These are phyloP conservation scores for Suhomyces sp. DNA, from an alignment of 805 yeast genomes.

Conservation along the genomic window DNA sequence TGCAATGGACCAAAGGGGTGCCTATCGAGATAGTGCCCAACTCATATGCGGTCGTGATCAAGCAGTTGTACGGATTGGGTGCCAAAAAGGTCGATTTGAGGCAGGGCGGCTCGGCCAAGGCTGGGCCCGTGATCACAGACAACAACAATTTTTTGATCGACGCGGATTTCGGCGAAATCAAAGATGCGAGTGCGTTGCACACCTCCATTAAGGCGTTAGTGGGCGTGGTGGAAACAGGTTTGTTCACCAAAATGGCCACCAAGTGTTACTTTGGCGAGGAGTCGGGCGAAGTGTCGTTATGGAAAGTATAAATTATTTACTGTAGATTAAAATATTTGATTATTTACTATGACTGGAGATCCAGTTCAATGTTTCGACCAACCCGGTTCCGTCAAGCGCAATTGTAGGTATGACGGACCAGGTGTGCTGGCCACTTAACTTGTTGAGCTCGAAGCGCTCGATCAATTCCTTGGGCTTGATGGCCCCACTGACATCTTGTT, in stretches of 20 bases:
- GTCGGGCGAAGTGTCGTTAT: slow-evolving; percentile 51
- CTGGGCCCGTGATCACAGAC: slow-evolving; percentile 96
- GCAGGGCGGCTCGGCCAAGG: slow-evolving; percentile 87
- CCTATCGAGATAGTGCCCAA: slow-evolving; percentile 95
- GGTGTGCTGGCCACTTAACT: slow-evolving; percentile 59
- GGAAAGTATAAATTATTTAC: slow-evolving; percentile 5
- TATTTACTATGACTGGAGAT: slow-evolving; percentile 57
- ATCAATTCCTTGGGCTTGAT: slow-evolving; percentile 78
- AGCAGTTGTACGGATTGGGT: slow-evolving; percentile 61
- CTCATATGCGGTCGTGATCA: slow-evolving; percentile 72
- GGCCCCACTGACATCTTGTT: slow-evolving; percentile 74
- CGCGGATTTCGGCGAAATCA: slow-evolving; percentile 83
- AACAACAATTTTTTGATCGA: slow-evolving; percentile 92
- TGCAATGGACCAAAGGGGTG: slow-evolving; percentile 82
- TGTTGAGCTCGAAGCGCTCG: slow-evolving; percentile 61
- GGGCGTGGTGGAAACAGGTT: slow-evolving; percentile 96
- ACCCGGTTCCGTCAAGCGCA: slow-evolving; percentile 86
- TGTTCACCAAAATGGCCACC: slow-evolving; percentile 70
- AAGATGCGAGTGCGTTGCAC: slow-evolving; percentile 53
- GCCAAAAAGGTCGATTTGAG: slow-evolving; percentile 65
- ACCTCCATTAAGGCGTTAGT: slow-evolving; percentile 65
- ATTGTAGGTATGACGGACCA: slow-evolving; percentile 93
- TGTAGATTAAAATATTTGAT: not conserved
- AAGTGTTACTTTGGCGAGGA: slow-evolving; percentile 89
- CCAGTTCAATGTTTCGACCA: slow-evolving; percentile 87